Base-by-base conservation (phyloP, 768 basidiomycete species). In the Tricholoma furcatifolium region DNA sequence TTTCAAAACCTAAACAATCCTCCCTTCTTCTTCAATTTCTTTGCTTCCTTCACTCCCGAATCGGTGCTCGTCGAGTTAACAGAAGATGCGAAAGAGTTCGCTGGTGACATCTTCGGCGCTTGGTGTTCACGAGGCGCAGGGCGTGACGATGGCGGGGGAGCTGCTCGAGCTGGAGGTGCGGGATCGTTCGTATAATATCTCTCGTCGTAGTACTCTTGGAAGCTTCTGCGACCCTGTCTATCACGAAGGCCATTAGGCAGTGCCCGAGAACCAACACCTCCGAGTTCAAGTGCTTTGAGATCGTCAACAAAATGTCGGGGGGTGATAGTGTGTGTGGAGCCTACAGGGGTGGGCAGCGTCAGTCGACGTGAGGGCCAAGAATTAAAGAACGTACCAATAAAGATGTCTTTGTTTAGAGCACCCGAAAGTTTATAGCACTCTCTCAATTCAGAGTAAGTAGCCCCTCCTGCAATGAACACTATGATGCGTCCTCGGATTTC, bases 381-480 rank as follows among this genome's bases (percentile, higher is more conserved):
- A 27, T 4, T 21, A 43, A n/a, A n/a, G 14, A 17, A 10, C 60
- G 57, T 60, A 96, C 96, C 97, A 52, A 99, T 90, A 69, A 85
- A 90, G 47, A 98, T 81, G 61, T 99, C 97, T 68, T 88, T 93
- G 62, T 88, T 87, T 47, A 92, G 66, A 2, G 82, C 66, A 43
- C 74, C 76, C 3, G 92, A 88, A 14, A 96, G 75, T 45, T 85
- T 77, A 64, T 98, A 98, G 42, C 83, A 87, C 62, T 93, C 84
- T 54, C 96, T 79, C 69, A 95, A 87, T 70, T 99, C 97, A 0
- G 94, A 96, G 66, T 93, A 94, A 2, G 97, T 95, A 81, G 95
- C 86, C 2, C 97, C 97, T 32, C 97, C 97, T 12, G 91, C 90
- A 20, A 98, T 77, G 68, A 98, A 98, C 15, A 98, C 81, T 32